Base-by-base conservation (phyloP, 371 early-diverging fungal genomes). In the Apophysomyces elegans region DNA sequence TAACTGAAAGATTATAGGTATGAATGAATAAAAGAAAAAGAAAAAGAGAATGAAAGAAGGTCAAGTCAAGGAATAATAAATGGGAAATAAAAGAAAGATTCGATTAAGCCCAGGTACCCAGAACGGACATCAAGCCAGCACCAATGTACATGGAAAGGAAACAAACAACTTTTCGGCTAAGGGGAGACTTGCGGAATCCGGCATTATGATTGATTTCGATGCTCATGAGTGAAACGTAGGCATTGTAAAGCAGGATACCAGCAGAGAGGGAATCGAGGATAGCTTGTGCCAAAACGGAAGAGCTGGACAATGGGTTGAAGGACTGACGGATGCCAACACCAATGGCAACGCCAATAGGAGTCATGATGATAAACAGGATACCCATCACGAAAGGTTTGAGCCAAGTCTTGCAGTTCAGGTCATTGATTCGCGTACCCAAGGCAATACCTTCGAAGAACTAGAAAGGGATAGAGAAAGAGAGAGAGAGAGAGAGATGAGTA, bases 391-490 rank as follows among this genome's bases (percentile, higher is more conserved):
- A 12, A 12, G 85, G 85, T 35, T 76, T 72, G 54, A 61, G 63
- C 56, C 69, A 61, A n/a, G 59, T 62, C 12, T 64, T 67, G 87
- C 90, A 68, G 81, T 91, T 37, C 88, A 88, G 62, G 37, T 86
- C 88, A 5, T 87, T 86, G 45, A 95, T 84, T 37, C 93, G 84
- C 41, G 90, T 80, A 16, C 93, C 93, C 35, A 95, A 77, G 0
- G 95, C 95, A 47, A 94, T 70, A 39, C 96, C 96, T 77, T 96
- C 96, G 73, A 94, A 93, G 75, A 93, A 84, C 69, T 71, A 92
- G 46, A 91, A 87, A 65, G 89, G 12, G 13, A 36, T 18, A 21
- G 57, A 16, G 13, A 62, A 1, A 92, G 46, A 91, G 86, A 65
- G 88, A 9, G 13, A 36, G 7, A 21, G 57, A 16, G 13, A 62